Conservation (phyloP, 345 rosid species). For the Xanthoceras sorbifolium region DNA sequence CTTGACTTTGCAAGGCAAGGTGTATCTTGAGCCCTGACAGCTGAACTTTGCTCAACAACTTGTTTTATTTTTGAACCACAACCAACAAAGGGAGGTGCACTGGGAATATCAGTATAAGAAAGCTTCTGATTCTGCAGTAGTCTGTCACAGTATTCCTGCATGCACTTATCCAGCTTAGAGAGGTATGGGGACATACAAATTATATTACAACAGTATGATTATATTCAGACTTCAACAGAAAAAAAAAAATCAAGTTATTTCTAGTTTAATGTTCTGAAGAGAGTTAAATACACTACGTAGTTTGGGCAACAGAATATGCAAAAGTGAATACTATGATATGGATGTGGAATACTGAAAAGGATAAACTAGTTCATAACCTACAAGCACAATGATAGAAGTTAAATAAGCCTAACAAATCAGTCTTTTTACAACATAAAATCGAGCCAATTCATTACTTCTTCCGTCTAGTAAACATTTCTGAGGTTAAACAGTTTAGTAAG, state of each 20-base stretch:
- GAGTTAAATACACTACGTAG: not conserved
- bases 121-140: slow-evolving; percentile 35
- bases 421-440: not conserved
- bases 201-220: not conserved
- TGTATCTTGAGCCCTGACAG: slow-evolving; percentile 17
- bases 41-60: slow-evolving; percentile 29
- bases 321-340: not conserved
- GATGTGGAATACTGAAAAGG: not conserved
- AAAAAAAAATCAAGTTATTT: not conserved
- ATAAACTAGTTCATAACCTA: not conserved
- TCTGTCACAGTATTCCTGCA: slow-evolving; percentile 52
- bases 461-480: not conserved
- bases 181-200: not conserved
- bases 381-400: not conserved
- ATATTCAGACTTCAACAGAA: not conserved
- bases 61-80: slow-evolving; percentile 39
- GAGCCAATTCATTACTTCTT: not conserved
- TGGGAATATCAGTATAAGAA: slow-evolving; percentile 43
- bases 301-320: not conserved
- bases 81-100: slow-evolving; percentile 55
- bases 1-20: slow-evolving; percentile 16
- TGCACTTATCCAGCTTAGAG: slow-evolving; percentile 16
- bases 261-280: not conserved
- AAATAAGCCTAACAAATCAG: not conserved
- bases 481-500: not conserved